Evolutionary conservation across 2,329 filamentous ascomycete species (phyloP).

Genomic region (Fusarium abutilonis): DNA sequence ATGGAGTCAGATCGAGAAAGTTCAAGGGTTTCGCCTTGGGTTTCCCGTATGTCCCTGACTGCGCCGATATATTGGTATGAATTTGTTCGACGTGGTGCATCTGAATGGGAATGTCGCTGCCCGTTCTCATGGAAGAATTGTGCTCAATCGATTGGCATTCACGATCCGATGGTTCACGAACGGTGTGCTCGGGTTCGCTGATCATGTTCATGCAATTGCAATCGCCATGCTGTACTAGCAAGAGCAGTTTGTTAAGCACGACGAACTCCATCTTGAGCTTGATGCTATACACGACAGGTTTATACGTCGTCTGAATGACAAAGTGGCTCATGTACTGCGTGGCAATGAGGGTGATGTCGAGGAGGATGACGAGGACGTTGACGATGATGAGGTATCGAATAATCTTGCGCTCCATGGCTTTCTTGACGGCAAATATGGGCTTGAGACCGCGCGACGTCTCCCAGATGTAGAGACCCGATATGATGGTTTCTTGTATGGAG

Average conservation of each 20-base stretch:
- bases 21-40: constrained; percentile 10
- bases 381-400: constrained; percentile 31
- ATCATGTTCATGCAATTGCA: constrained; percentile 35
- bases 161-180: background rate
- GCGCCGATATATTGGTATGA: background rate
- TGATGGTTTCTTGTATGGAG: constrained; percentile 33
- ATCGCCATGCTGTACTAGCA: constrained; percentile 25
- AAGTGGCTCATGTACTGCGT: constrained; percentile 36
- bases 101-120: constrained; percentile 16
- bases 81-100: constrained; percentile 3
- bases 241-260: constrained; percentile 30
- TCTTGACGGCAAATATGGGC: constrained; percentile 28
- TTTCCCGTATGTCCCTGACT: background rate
- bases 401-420: constrained; percentile 25
- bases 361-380: constrained; percentile 35
- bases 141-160: constrained; percentile 13
- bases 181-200: constrained; percentile 8
- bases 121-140: constrained; percentile 7
- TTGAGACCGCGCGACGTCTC: constrained; percentile 30
- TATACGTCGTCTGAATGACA: constrained; percentile 37
- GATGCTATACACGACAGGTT: constrained; percentile 37
- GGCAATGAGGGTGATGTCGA: constrained; percentile 27
- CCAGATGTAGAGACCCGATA: constrained; percentile 34
- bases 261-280: constrained; percentile 39
- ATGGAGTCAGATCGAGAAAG: constrained; percentile 16